Base-by-base conservation (phyloP, 1,284 basidiomycete species). In the Cutaneotrichosporon cutaneum region DNA sequence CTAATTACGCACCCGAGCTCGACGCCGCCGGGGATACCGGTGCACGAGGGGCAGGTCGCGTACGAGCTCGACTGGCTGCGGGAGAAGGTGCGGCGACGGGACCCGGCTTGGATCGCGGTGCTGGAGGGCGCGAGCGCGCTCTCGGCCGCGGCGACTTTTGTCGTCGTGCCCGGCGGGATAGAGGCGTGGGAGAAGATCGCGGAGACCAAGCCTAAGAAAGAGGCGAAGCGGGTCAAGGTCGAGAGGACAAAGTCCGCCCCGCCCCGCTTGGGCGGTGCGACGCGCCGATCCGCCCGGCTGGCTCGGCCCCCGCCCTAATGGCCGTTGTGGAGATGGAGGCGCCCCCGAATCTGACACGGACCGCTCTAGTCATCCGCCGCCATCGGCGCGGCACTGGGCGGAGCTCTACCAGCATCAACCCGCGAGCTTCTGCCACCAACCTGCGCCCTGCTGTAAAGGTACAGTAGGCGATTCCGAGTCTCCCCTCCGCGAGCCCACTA, bases 111-210 rank as follows among this genome's bases (percentile, higher is more conserved):
- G 59, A 14, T 39, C 18, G 18, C 11, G 44, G 21, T 42, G 35
- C 33, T 39, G 10, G 53, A 27, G 6, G 52, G 8, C 8, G 36
- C 18, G 6, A 44, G 8, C 8, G 36, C 18, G 32, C 30, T 30
- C 5, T 9, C 30, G 45, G 26, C 6, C 18, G 18, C 13, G 26
- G 36, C 11, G 16, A 21, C 11, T 9, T 60, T 60, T 22, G 47
- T 39, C 18, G 54, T 55, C 26, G 53, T 60, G 4, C 53, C 54
- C 7, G 59, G 59, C 10, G 53, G n/a, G 21, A 32, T 60, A 4
- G 59, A 60, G 45, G 45, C 48, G 10, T 60, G 59, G 59, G 59
- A 60, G 39, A 59, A 53, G 50, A 30, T 51, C n/a, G n/a, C 24
- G 22, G 32, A 35, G 32, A 10, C 30, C 21, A 24, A 36, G 47